Evolutionary conservation across 2,329 filamentous ascomycete species (phyloP).

Genomic region (Fusarium foetens): DNA sequence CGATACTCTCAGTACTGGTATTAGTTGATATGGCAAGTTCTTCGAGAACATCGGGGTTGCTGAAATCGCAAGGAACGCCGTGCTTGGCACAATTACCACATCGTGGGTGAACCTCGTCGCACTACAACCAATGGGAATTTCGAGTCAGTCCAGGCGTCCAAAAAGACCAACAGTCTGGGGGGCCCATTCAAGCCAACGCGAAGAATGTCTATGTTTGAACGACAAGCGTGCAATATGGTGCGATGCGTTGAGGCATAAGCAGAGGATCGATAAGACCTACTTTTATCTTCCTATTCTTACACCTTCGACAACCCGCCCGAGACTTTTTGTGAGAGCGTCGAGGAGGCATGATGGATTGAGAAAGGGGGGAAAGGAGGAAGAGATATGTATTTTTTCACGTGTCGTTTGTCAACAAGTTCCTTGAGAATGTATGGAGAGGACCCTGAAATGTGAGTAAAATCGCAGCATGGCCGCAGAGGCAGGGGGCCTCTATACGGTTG

Average conservation of each 20-base stretch:
- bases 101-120: conserved; percentile 72
- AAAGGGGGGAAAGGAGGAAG: background rate
- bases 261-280: conserved; percentile 50
- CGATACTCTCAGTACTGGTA: conserved; percentile 44
- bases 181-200: background rate
- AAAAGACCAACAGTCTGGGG: background rate
- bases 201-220: background rate
- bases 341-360: conserved; percentile 63
- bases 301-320: conserved; percentile 71
- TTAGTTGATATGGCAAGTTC: conserved; percentile 55
- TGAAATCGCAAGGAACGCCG: conserved; percentile 73
- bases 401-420: conserved; percentile 37
- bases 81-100: conserved; percentile 76
- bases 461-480: conserved; percentile 48
- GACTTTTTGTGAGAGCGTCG: conserved; percentile 77
- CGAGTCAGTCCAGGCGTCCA: conserved; percentile 23
- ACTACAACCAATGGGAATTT: conserved; percentile 53
- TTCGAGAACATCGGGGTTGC: conserved; percentile 60
- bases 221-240: conserved; percentile 2
- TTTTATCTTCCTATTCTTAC: conserved; percentile 77
- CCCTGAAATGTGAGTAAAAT: conserved; percentile 41
- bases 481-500: conserved; percentile 28
- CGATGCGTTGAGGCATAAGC: conserved; percentile 14
- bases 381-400: conserved; percentile 23
- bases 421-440: conserved; percentile 39